These are phyloP conservation scores for Setaria italica DNA, from an alignment of 202 grass and related monocot genomes.

Conservation along the genomic window DNA sequence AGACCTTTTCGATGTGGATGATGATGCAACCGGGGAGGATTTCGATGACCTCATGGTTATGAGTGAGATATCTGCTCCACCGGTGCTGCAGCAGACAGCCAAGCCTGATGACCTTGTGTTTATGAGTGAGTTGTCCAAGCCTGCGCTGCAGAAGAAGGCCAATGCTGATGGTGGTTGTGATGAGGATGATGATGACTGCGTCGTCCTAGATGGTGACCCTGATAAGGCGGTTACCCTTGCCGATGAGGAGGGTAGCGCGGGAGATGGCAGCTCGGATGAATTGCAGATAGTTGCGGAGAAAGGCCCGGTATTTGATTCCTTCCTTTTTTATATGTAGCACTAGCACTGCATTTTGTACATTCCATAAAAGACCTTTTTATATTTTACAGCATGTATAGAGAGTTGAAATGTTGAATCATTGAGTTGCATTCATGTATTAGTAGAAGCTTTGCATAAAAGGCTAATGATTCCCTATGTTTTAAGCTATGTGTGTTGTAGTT, in stretches of 20 bases:
- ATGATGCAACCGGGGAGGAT: conserved; percentile 32
- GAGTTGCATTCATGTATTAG: conserved; percentile 17
- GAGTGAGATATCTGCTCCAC: conserved; percentile 56
- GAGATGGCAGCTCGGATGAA: conserved; percentile 71
- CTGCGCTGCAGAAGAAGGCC: conserved; percentile 42
- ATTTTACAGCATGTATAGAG: not conserved
- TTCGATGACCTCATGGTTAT: conserved; percentile 69
- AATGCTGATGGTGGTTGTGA: not conserved
- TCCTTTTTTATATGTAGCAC: conserved; percentile 30
- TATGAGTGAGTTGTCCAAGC: conserved; percentile 51
- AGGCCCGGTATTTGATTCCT: conserved; percentile 68
- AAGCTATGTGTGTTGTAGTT: conserved; percentile 3
- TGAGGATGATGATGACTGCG: conserved; percentile 72
- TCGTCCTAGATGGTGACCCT: conserved; percentile 77
- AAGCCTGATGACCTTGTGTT: conserved; percentile 60
- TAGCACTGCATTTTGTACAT: conserved; percentile 28
- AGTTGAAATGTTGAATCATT: conserved; percentile 32
- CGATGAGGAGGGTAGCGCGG: conserved; percentile 26
- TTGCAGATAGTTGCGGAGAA: conserved; percentile 85
- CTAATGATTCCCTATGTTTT: not conserved
- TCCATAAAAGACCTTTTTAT: conserved; percentile 37
- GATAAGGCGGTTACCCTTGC: conserved; percentile 47
- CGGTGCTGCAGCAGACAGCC: not conserved
- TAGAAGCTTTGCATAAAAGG: conserved; percentile 17
- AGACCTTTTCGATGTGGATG: conserved; percentile 41